Evolutionary conservation across 768 basidiomycete genomes (phyloP).

Genomic region (Lentinula raphanica): DNA sequence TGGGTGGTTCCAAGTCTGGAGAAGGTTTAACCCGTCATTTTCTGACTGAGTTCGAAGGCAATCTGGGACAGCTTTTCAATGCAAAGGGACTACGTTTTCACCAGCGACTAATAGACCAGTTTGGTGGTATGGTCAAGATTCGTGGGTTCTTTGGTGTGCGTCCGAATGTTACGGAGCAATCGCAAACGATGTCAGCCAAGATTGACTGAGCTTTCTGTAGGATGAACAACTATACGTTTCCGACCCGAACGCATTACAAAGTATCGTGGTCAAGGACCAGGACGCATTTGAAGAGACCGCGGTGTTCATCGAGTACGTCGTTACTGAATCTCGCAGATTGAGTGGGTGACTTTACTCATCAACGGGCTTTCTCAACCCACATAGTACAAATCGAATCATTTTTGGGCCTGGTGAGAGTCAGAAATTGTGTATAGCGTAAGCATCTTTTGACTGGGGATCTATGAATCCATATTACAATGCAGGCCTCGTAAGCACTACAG

Average conservation of each 20-base stretch:
- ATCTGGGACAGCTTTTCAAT: conserved; percentile 38
- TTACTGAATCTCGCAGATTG: background rate
- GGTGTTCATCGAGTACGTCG: conserved; percentile 38
- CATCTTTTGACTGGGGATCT: background rate
- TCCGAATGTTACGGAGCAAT: background rate
- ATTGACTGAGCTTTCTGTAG: conserved; percentile 17
- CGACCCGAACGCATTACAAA: conserved; percentile 45
- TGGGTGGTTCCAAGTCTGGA: no score
- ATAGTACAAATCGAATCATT: conserved; percentile 38
- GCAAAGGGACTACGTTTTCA: conserved; percentile 39
- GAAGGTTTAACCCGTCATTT: no score
- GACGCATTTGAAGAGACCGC: conserved; percentile 42
- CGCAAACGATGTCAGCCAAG: background rate
- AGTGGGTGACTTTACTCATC: background rate
- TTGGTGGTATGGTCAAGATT: conserved; percentile 40
- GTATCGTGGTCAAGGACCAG: conserved; percentile 43
- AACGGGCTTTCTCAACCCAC: background rate
- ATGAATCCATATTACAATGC: background rate
- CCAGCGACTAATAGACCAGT: conserved; percentile 29
- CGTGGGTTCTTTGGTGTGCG: conserved; percentile 44
- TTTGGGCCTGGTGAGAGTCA: conserved; percentile 39
- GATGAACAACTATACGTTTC: conserved; percentile 45
- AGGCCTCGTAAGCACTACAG: conserved; percentile 3
- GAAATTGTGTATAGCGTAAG: background rate
- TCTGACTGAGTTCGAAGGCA: conserved; percentile 21